These are phyloP conservation scores for Chaetoceros tenuissimus DNA, from an alignment of 108 stramenopile genomes.

Conservation along the genomic window DNA sequence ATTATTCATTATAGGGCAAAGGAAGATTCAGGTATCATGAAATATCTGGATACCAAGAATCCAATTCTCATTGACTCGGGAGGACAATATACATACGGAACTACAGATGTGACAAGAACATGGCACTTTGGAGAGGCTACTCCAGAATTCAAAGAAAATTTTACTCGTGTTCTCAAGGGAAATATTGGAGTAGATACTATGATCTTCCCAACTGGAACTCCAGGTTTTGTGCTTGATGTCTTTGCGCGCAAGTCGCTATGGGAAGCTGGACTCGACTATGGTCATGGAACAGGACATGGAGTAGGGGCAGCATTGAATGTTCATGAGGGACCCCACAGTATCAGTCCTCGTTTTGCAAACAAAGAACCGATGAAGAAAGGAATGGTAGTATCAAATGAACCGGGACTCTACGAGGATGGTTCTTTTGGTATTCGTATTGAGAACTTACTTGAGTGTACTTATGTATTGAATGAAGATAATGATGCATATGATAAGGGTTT, in stretches of 20 bases:
- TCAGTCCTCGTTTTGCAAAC: conserved; percentile 64
- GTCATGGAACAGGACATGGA: conserved; percentile 97
- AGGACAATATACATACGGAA: conserved; percentile 92
- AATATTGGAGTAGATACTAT: conserved; percentile 88
- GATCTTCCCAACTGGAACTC: conserved; percentile 91
- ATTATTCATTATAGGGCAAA: conserved; percentile 93
- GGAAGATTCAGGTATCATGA: conserved; percentile 46
- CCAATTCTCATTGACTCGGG: conserved; percentile 91
- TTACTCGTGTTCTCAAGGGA: conserved; percentile 93
- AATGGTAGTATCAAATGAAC: conserved; percentile 97
- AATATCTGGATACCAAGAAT: conserved; percentile 51
- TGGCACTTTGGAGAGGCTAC: conserved; percentile 87
- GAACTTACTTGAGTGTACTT: conserved; percentile 67
- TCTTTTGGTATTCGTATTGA: conserved; percentile 95
- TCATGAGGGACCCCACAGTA: conserved; percentile 91
- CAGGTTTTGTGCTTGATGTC: conserved; percentile 91
- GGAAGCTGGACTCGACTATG: conserved; percentile 89
- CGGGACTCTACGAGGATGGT: conserved; percentile 95
- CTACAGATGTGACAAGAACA: conserved; percentile 96
- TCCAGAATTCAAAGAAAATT: conserved; percentile 62
- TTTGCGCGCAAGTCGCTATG: conserved; percentile 88
- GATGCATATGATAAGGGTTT: conserved; percentile 17
- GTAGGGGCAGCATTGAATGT: conserved; percentile 96
- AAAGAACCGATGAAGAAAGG: conserved; percentile 74
- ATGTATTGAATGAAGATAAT: conserved; percentile 22